Evolutionary conservation across 2,329 filamentous ascomycete genomes (phyloP).

Genomic region (Seiridium unicorne): DNA sequence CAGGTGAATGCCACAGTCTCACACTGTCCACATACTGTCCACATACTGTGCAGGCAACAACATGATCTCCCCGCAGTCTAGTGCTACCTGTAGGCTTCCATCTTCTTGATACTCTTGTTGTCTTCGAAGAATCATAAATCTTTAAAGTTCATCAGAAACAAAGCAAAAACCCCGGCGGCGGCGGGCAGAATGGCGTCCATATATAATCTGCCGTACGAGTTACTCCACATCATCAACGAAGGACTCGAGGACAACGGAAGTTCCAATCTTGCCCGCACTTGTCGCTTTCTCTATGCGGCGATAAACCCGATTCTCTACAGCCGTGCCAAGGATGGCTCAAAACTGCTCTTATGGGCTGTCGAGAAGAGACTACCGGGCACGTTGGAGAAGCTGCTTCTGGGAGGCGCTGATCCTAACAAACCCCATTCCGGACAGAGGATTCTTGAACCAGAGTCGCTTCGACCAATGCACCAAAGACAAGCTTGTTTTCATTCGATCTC

Average conservation of each 20-base stretch:
- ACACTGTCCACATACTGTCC: too few relatives aligned
- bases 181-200: conserved; percentile 13
- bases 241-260: conserved; percentile 11
- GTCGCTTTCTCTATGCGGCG: conserved; percentile 11
- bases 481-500: too few relatives aligned
- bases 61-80: not conserved
- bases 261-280: conserved; percentile 17
- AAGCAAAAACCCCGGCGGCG: not conserved
- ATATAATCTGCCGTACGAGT: conserved; percentile 16
- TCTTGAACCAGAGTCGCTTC: not conserved
- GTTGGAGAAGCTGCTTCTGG: conserved; percentile 13
- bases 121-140: not conserved
- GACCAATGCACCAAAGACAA: too few relatives aligned
- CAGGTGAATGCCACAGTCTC: too few relatives aligned
- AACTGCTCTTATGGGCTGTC: conserved; percentile 15
- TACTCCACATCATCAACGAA: conserved; percentile 9
- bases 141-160: not conserved
- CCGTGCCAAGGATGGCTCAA: conserved; percentile 11
- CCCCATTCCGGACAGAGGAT: not conserved
- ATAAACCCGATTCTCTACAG: conserved; percentile 13
- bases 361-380: conserved; percentile 13
- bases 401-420: conserved; percentile 16
- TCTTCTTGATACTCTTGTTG: too few relatives aligned
- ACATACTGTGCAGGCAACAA: too few relatives aligned
- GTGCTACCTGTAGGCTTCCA: not conserved